Conservation (phyloP, 192 early-diverging fungal species). For the Jimgerdemannia flammicorona region DNA sequence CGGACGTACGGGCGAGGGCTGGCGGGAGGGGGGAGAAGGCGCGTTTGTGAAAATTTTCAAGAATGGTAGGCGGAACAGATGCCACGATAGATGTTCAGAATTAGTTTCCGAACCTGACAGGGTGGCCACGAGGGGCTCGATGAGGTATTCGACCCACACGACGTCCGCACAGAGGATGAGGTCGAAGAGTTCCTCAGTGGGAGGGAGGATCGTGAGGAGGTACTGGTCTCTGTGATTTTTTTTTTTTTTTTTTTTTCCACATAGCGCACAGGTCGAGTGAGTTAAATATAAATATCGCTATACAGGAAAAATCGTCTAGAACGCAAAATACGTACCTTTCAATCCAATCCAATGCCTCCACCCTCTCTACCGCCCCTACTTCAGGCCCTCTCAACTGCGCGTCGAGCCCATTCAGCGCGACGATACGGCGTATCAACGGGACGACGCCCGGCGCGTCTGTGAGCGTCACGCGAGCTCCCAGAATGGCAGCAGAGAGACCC, state of each 20-base stretch:
- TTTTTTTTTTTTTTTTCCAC: background rate
- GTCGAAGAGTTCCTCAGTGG: background rate
- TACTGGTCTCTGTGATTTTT: background rate
- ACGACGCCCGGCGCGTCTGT: slow-evolving; percentile 8
- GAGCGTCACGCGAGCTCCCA: slow-evolving; percentile 6
- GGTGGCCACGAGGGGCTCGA: slow-evolving; percentile 4
- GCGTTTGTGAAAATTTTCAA: background rate
- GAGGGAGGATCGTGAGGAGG: background rate
- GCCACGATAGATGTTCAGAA: too few species aligned
- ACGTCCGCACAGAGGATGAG: slow-evolving; percentile 10
- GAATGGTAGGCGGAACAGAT: too few species aligned
- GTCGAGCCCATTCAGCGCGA: slow-evolving; percentile 5
- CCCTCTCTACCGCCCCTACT: background rate
- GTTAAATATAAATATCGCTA: too few species aligned
- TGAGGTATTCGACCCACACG: slow-evolving; percentile 15
- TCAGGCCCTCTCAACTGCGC: background rate
- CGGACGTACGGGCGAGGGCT: slow-evolving; percentile 1
- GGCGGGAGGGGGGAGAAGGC: background rate
- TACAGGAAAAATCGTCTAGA: too few species aligned
- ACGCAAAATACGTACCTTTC: slow-evolving; percentile 1
- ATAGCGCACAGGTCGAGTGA: background rate
- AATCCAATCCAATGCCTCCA: slow-evolving; percentile 9
- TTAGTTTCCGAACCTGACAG: background rate
- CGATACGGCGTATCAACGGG: background rate
- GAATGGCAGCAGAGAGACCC: slow-evolving; percentile 5